Evolutionary conservation across 164 flowering plant species (phyloP), one percentile per base, ranked within the genome.

Genomic region (Magnolia sinica): DNA sequence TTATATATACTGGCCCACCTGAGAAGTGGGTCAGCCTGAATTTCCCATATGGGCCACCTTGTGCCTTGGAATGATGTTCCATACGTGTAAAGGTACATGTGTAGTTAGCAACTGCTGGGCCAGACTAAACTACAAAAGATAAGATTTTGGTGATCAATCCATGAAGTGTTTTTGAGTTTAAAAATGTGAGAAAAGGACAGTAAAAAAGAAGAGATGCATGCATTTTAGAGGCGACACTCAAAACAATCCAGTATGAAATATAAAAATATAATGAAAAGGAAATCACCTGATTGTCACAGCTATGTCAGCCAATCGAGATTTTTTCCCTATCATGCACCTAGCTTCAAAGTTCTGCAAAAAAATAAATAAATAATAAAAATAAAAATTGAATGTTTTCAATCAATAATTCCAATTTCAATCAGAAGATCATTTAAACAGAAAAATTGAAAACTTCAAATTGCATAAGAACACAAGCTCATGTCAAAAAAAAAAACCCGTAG

Each of bases 321-420:
- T 87, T 64, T 87, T 90, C 7, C 87, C 80, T 31, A 88, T 87
- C 13, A 91, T 86, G 82, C 92, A 94, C 8, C 92, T 95, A 18
- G 95, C 91, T 84, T 87, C 90, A 76, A 89, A 94, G 75, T 87
- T 83, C 98, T 94, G 91, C 82, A 59, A 58, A 75, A 18, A 74
- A n/a, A 24, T 24, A 24, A 24, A 24, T 24, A 24, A 24, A 24
- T 24, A 24, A 24, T 24, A 24, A 24, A 0, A 24, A 24, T 24
- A 24, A 24, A 0, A 24, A 13, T 51, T 71, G 16, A 14, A 14
- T 18, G 19, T 72, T 24, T 72, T 50, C 49, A 22, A 55, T 55
- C 37, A 20, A 23, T 23, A 24, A 65, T 24, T 13, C 11, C 68
- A 65, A 23, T 24, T 65, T 22, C 24, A 4, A 65, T 20, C 27